A percentile compares a stretch with the other conserved stretches of the same genome.
Evolutionary conservation across 2,329 filamentous ascomycete genomes (phyloP).

Genomic region (Clonostachys chloroleuca): DNA sequence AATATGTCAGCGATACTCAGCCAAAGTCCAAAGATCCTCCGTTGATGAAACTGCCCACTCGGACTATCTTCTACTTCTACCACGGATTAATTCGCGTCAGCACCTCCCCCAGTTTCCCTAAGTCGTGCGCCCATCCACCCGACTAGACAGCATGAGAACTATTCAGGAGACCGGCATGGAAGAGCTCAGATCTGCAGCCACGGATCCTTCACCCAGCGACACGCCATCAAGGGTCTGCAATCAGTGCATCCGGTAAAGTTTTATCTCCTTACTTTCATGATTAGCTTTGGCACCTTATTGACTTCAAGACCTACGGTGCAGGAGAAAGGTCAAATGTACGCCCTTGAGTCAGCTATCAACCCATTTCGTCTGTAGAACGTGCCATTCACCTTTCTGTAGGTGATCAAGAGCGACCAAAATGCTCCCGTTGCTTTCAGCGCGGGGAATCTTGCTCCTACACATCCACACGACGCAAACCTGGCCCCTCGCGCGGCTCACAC

Average conservation of each 20-base stretch:
- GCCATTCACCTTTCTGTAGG: background rate
- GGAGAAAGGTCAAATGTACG: slow-evolving; percentile 2
- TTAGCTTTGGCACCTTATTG: background rate
- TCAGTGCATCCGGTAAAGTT: slow-evolving; percentile 1
- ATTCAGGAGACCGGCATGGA: too few relatives aligned
- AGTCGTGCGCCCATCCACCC: too few relatives aligned
- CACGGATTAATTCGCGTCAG: too few relatives aligned
- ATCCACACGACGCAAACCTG: slow-evolving; percentile 1
- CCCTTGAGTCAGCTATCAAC: background rate
- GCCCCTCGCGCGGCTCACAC: background rate
- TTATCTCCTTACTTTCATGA: background rate
- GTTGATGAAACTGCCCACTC: too few relatives aligned
- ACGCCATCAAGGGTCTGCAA: background rate
- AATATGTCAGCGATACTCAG: too few relatives aligned
- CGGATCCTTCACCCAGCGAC: too few relatives aligned
- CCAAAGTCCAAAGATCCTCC: too few relatives aligned
- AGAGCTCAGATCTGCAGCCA: too few relatives aligned
- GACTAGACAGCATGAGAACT: too few relatives aligned
- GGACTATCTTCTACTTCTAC: too few relatives aligned
- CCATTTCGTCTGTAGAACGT: background rate
- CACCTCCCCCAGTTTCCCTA: too few relatives aligned
- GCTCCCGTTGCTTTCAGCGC: slow-evolving; percentile 1
- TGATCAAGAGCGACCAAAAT: background rate
- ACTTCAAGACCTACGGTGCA: background rate
- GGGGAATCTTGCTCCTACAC: slow-evolving; percentile 1